Evolutionary conservation across 2,329 filamentous ascomycete species (phyloP), one percentile per base, ranked within the genome.

Genomic region (Ceratocystis albifundus): DNA sequence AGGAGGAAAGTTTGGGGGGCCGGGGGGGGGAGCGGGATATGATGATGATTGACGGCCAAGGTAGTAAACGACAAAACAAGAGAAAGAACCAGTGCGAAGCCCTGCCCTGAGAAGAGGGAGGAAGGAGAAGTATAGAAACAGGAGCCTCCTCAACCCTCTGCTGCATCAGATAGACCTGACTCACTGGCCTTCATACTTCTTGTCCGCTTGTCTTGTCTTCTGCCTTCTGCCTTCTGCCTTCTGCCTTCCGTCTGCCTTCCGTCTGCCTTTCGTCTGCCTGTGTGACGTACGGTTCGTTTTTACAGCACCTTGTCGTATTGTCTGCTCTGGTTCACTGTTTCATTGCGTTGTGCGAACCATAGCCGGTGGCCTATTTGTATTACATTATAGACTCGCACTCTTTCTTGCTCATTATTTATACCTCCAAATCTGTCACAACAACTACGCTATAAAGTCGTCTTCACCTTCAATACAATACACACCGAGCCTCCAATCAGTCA

Each of bases 21-120:
- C n/a, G n/a, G n/a, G 10, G 17, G 12, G 50, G 20, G 22, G 5
- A 15, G 22, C 17, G 53, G 6, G 25, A 15, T 36, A 12, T 57
- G 53, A 57, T 57, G 53, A 57, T 57, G 12, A 57, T 57, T 57
- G 53, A n/a, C 53, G 12, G 53, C 53, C 53, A 30, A 57, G 22
- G 53, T 30, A 30, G 28, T 8, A 15, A 12, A 8, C 46, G 36
- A 25, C 17, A 50, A 20, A 20, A 3, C n/a, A 22, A 12, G 5
- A 20, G n/a, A 2, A 20, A 22, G 46, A 22, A 10, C 15, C 8
- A 4, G 46, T 22, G 30, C 22, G 32, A 36, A 41, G 20, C n/a
- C 17, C 3, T 50, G 20, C n/a, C 17, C 3, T 50, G n/a, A 50
- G 45, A 48, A 6, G 45, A 20, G 17, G 45, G n/a, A 48, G 45